Conservation (phyloP, 2,329 filamentous ascomycete genomes). For the Dothideomycetes sp. region DNA sequence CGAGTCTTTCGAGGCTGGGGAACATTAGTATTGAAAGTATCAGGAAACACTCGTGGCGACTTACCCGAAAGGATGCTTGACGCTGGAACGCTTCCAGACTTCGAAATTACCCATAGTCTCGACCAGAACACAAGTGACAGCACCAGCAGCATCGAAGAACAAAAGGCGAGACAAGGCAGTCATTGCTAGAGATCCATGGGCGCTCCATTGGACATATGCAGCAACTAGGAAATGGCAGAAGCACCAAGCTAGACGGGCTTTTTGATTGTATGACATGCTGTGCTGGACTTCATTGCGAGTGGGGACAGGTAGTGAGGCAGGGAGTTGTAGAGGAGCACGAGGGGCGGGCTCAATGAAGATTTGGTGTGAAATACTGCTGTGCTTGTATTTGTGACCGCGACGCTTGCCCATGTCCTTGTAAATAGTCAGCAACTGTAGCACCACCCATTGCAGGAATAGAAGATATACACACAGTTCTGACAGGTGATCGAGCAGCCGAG, state of each 20-base stretch:
- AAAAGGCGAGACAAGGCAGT: conserved; percentile 88
- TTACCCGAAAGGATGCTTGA: conserved; percentile 74
- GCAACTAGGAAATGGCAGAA: conserved; percentile 78
- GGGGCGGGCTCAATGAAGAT: conserved; percentile 90
- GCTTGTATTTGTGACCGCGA: conserved; percentile 94
- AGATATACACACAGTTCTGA: conserved; percentile 55
- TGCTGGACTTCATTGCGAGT: conserved; percentile 79
- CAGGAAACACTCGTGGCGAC: neutral
- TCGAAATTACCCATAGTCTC: conserved; percentile 96
- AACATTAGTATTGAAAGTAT: neutral
- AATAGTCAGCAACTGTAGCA: conserved; percentile 4
- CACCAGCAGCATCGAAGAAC: conserved; percentile 90
- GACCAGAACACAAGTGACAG: conserved; percentile 81
- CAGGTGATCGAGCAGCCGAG: conserved; percentile 20
- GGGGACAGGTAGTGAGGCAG: conserved; percentile 83
- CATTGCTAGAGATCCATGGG: conserved; percentile 77
- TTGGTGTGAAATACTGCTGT: conserved; percentile 91
- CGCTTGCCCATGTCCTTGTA: conserved; percentile 76
- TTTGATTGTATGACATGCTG: conserved; percentile 85
- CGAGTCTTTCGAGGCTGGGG: conserved; percentile 66
- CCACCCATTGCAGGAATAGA: conserved; percentile 20
- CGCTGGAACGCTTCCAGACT: conserved; percentile 86
- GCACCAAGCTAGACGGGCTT: conserved; percentile 76
- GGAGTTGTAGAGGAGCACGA: conserved; percentile 76
- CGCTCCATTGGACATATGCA: conserved; percentile 74